These are phyloP conservation scores for Colletotrichum spaethianum DNA, from an alignment of 2,329 filamentous ascomycete species.

Conservation along the genomic window DNA sequence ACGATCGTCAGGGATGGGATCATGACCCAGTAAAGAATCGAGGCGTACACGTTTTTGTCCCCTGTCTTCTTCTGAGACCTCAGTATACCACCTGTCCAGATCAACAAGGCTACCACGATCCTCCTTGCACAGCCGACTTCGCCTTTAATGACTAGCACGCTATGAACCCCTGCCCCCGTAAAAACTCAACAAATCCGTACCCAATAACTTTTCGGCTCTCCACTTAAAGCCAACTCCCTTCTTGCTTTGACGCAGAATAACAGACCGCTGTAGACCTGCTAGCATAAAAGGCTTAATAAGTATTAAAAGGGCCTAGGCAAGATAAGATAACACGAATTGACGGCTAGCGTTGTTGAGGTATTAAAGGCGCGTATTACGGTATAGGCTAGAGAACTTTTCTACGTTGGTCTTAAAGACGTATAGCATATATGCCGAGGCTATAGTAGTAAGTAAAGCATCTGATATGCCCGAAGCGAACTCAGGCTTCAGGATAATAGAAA, in stretches of 20 bases:
- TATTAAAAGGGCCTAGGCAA: background rate
- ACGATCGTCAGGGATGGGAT: background rate
- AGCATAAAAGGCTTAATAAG: slow-evolving; percentile 1
- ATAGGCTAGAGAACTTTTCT: slow-evolving; percentile 7
- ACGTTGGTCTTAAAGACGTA: slow-evolving; percentile 1
- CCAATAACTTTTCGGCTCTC: background rate
- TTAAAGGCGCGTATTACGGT: slow-evolving; percentile 4
- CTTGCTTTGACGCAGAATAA: background rate
- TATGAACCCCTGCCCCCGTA: background rate
- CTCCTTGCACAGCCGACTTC: background rate
- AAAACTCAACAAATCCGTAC: background rate
- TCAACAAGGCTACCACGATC: background rate
- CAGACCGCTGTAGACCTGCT: background rate
- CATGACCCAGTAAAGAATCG: background rate
- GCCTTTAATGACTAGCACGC: background rate
- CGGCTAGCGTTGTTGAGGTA: slow-evolving; percentile 5
- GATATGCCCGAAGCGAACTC: background rate
- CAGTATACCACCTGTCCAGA: background rate
- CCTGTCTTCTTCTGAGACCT: background rate
- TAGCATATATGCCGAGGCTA: background rate
- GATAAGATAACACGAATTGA: background rate
- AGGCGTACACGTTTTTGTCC: background rate
- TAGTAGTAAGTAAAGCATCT: background rate
- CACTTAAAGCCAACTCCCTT: background rate
- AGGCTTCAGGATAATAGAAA: background rate